phyloP scores from a whole-genome alignment of 192 early-diverging fungal species.

The Lobosporangium transversale region DNA sequence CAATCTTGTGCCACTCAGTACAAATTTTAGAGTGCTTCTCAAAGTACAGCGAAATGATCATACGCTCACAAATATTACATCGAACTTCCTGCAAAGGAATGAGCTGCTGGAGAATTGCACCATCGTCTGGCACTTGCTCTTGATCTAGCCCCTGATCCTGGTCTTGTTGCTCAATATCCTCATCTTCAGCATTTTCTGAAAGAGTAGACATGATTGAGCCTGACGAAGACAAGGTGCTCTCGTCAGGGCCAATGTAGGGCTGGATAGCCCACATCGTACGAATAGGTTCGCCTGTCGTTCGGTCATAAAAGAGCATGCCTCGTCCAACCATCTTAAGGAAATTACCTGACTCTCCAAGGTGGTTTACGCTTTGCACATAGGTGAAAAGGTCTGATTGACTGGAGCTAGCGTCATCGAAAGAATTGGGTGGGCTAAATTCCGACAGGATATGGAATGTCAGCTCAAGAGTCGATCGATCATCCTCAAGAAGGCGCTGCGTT shows the following conservation, averaged over 20 bases:
- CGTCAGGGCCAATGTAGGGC: slow-evolving; percentile 55
- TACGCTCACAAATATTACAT: slow-evolving; percentile 83
- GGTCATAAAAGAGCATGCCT: slow-evolving; percentile 84
- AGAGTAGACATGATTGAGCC: slow-evolving; percentile 33
- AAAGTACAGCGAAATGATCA: slow-evolving; percentile 75
- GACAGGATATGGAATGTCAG: slow-evolving; percentile 64
- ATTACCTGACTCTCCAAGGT: slow-evolving; percentile 16
- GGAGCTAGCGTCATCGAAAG: slow-evolving; percentile 47
- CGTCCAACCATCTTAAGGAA: slow-evolving; percentile 84
- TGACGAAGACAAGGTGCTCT: slow-evolving; percentile 15
- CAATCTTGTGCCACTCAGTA: slow-evolving; percentile 76
- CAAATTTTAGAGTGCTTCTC: slow-evolving; percentile 77
- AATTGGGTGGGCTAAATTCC: slow-evolving; percentile 34
- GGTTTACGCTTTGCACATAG: slow-evolving; percentile 21
- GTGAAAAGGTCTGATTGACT: slow-evolving; percentile 60
- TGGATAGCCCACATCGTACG: slow-evolving; percentile 85
- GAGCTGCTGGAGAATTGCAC: slow-evolving; percentile 22
- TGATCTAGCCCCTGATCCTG: not conserved
- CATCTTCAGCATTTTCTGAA: slow-evolving; percentile 30
- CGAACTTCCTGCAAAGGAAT: slow-evolving; percentile 61
- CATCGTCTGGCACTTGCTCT: slow-evolving; percentile 13
- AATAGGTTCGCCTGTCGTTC: slow-evolving; percentile 66
- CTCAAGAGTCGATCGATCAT: slow-evolving; percentile 73
- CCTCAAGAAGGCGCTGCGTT: slow-evolving; percentile 59
- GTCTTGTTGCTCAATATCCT: not conserved